Base-by-base conservation (phyloP, 768 basidiomycete species). In the Candolleomyces eurysporus region DNA sequence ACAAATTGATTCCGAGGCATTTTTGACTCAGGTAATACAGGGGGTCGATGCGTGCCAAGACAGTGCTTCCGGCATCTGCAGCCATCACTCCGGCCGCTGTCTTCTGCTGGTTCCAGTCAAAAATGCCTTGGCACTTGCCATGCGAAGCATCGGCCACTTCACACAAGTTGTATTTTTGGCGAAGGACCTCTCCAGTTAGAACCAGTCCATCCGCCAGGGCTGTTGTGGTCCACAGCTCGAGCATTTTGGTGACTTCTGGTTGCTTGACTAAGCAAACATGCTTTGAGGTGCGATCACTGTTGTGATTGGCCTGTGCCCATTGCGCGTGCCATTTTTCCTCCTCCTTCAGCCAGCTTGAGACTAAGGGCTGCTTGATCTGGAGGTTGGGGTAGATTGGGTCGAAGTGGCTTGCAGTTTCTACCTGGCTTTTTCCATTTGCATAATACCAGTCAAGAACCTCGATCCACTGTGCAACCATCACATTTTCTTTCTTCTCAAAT, bases 161-260 rank as follows among this genome's bases (percentile, higher is more conserved):
- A n/a, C n/a, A n/a, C n/a, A n/a, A n/a, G n/a, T n/a, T 65, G 68
- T 70, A 74, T 62, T 78, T 75, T 21, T 70, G 64, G 1, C 55
- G 19, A 21, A 78, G 57, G 17, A 75, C 67, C 17, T 68, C 72
- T 2, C 74, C 73, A 31, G 64, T 76, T 17, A 78, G 22, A 0
- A 64, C 9, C 11, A 78, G 30, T 6, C 57, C 57, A 56, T 73
- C 65, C 5, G 36, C 30, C 66, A 69, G 67, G 7, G 71, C 73
- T 45, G 72, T 68, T 16, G 46, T 58, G 4, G 74, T 66, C 74
- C 75, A 76, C 0, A 73, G 57, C 10, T 74, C 71, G 48, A 76
- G 19, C 71, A 72, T 73, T 22, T 74, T 67, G 0, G 50, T 68
- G 3, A 76, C 66, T 50, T 75, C 67, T 10, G 70, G 71, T 46